Conservation (phyloP, 768 basidiomycete species). For the Hygrocybe punicea region DNA sequence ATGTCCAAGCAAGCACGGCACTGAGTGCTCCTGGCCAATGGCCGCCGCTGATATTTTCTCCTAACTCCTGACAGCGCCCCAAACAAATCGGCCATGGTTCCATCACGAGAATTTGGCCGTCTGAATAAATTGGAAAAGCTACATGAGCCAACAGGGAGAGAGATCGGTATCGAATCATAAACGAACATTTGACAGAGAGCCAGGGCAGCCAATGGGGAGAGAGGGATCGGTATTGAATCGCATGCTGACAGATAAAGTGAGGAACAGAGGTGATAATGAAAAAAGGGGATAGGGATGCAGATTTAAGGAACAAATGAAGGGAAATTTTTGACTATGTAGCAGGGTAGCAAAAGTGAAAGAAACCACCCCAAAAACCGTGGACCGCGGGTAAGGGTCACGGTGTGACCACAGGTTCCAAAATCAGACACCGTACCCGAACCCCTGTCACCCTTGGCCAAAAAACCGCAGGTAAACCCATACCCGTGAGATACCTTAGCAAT, state of each 20-base stretch:
- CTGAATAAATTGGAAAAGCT: neutral
- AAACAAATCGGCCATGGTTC: neutral
- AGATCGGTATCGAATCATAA: neutral
- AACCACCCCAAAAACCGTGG: neutral
- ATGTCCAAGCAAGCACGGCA: no score
- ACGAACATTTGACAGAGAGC: neutral
- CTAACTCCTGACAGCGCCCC: neutral
- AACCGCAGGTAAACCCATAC: neutral
- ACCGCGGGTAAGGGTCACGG: neutral
- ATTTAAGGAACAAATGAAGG: neutral
- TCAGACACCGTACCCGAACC: slow-evolving; percentile 1
- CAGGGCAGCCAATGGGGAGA: neutral
- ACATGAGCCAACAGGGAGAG: no score
- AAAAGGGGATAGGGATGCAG: neutral
- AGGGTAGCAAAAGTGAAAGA: neutral
- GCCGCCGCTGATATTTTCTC: neutral
- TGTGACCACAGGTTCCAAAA: neutral
- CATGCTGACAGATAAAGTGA: neutral
- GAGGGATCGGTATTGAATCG: neutral
- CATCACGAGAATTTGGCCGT: neutral
- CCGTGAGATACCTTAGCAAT: slow-evolving; percentile 1
- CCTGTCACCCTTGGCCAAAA: neutral
- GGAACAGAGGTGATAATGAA: neutral
- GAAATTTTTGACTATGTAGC: neutral
- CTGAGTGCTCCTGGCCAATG: no score